Conservation (phyloP, 2,329 filamentous ascomycete species). For the Monilinia polystroma region DNA sequence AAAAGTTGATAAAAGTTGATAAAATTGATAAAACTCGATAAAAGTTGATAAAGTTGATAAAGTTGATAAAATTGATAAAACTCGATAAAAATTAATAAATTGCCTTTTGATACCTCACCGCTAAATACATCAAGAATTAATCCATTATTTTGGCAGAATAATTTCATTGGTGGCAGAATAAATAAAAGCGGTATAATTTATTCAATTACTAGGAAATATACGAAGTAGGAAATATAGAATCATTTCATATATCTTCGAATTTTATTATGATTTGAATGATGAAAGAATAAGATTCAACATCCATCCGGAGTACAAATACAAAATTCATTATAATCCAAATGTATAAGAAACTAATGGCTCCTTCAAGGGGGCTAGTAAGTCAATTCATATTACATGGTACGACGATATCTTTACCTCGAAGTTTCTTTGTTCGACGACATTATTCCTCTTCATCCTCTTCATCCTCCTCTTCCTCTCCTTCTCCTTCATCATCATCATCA, state of each 20-base stretch:
- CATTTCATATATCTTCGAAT: background rate
- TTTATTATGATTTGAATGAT: background rate
- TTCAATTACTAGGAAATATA: too few relatives aligned
- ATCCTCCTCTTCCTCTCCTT: background rate
- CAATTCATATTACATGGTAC: background rate
- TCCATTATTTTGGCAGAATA: too few relatives aligned
- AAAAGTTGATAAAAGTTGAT: too few relatives aligned
- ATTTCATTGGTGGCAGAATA: too few relatives aligned
- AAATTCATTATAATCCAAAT: background rate
- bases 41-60: too few relatives aligned
- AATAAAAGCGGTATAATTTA: too few relatives aligned
- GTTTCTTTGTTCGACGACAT: slow-evolving; percentile 16
- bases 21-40: too few relatives aligned
- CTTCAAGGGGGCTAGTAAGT: background rate
- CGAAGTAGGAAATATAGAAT: too few relatives aligned
- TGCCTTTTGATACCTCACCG: too few relatives aligned
- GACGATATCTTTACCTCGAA: background rate
- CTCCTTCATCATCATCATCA: background rate
- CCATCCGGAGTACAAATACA: background rate
- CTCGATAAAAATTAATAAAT: too few relatives aligned
- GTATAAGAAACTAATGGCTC: slow-evolving; percentile 9
- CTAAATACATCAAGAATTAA: too few relatives aligned
- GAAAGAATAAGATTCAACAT: background rate
- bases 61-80: too few relatives aligned
- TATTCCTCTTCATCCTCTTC: background rate